Conservation (phyloP, 371 early-diverging fungal genomes). For the Funneliformis caledonium region DNA sequence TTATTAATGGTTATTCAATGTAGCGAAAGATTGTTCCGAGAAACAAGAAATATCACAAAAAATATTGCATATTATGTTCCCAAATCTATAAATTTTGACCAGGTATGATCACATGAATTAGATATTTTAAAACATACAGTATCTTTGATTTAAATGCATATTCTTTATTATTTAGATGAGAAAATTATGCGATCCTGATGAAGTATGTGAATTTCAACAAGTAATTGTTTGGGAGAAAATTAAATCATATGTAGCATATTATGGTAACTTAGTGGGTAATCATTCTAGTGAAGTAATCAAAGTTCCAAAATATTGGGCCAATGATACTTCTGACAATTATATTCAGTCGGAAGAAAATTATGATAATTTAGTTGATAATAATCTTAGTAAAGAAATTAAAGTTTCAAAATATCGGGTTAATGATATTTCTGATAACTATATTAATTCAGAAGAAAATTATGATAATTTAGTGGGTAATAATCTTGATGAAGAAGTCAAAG, state of each 20-base stretch:
- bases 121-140: too few relatives aligned
- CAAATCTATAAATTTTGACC: slow-evolving; percentile 70
- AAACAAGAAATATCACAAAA: slow-evolving; percentile 67
- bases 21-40: slow-evolving; percentile 64
- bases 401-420: too few relatives aligned
- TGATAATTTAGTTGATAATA: too few relatives aligned
- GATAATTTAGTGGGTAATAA: too few relatives aligned
- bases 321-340: too few relatives aligned
- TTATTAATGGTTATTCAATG: slow-evolving; percentile 23
- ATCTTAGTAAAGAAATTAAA: too few relatives aligned
- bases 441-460: too few relatives aligned
- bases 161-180: slow-evolving; percentile 44
- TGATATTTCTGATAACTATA: too few relatives aligned
- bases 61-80: slow-evolving; percentile 89
- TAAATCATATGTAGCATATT: slow-evolving; percentile 11
- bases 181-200: slow-evolving; percentile 56
- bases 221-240: slow-evolving; percentile 4
- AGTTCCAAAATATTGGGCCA: too few relatives aligned
- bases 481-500: too few relatives aligned
- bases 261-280: slow-evolving; percentile 19
- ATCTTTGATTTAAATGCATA: background rate
- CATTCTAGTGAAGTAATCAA: background rate
- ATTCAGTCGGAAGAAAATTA: too few relatives aligned
- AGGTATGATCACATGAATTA: slow-evolving; percentile 48
- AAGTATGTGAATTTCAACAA: slow-evolving; percentile 62